Percentiles rank a stretch among this genome's conserved stretches.
Conservation (phyloP, 768 basidiomycete species). For the Strobilomyces echinocephalus region DNA sequence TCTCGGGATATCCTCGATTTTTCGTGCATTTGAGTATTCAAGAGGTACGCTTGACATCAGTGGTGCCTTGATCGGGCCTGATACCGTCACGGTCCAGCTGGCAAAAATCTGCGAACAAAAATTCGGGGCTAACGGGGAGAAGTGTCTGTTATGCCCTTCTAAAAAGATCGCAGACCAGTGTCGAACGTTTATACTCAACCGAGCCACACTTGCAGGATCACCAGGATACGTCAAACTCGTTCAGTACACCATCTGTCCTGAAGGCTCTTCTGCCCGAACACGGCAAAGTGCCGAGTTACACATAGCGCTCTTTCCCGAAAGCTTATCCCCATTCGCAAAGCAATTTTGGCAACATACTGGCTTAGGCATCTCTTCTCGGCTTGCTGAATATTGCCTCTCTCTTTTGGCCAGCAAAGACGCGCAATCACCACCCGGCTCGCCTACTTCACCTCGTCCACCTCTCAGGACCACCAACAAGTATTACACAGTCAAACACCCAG, state of each 20-base stretch:
- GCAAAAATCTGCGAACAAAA: constrained; percentile 70
- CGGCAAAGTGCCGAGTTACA: constrained; percentile 58
- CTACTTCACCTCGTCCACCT: constrained; percentile 28
- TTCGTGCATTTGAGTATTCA: constrained; percentile 84
- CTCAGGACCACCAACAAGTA: constrained; percentile 52
- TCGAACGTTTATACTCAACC: constrained; percentile 61
- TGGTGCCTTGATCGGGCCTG: neutral
- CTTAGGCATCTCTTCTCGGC: constrained; percentile 80
- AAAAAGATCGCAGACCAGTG: constrained; percentile 69
- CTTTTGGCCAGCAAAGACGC: constrained; percentile 50
- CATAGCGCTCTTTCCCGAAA: constrained; percentile 71
- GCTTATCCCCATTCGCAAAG: constrained; percentile 63
- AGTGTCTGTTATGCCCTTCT: constrained; percentile 76
- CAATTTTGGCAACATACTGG: constrained; percentile 98
- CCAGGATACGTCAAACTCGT: constrained; percentile 52
- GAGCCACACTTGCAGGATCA: constrained; percentile 39
- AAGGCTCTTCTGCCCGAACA: constrained; percentile 35
- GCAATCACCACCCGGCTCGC: constrained; percentile 22
- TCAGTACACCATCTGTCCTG: constrained; percentile 67
- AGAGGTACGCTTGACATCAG: constrained; percentile 52
- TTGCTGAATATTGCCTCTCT: constrained; percentile 77
- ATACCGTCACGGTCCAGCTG: constrained; percentile 55
- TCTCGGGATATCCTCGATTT: constrained; percentile 90
- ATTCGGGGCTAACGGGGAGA: constrained; percentile 68
- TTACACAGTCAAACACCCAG: constrained; percentile 39